Evolutionary conservation across 345 rosid species (phyloP), one percentile per base, ranked within the genome.

Genomic region (Murraya paniculata): DNA sequence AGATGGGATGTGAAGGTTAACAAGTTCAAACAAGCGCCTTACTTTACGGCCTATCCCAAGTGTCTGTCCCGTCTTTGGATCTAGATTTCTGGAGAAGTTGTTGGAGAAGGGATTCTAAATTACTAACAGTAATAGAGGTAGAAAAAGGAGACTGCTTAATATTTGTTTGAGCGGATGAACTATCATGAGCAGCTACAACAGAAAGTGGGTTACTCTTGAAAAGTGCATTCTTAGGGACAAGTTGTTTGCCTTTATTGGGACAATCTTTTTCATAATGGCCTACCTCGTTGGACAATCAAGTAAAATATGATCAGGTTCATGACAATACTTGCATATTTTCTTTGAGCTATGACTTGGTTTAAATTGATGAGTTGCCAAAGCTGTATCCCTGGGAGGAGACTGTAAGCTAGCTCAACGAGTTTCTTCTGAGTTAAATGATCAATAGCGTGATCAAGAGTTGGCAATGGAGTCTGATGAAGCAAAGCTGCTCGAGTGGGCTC

Each of bases 21-120:
- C 13, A 4, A 73, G 64, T 35, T 81, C 48, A 70, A 79, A 81
- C 11, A 74, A 14, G 8, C 9, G 3, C 2, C 77, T 67, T 21
- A 39, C 53, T 25, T 27, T 45, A 59, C n/a, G 14, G 2, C 53
- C 71, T 16, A 13, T 66, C 22, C 78, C 67, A 56, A 79, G 11
- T n/a, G 27, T 60, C 39, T 82, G 25, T 22, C 61, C 3, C 0
- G 39, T 60, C n/a, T 74, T 22, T 25, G 36, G 55, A 53, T 82
- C 77, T 53, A 53, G 8, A 57, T 5, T 57, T 57, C 3, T 19
- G 1, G 2, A 57, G 60, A 57, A 57, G 2, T 0, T n/a, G 1
- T 21, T 57, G 9, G 9, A 57, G 48, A 41, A 41, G 4, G 48
- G 14, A 41, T 41, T 41, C 11, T 41, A 41, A 10, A 0, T 41